These are phyloP conservation scores for Pseudogymnoascus sp. DNA, from an alignment of 2,329 filamentous ascomycete genomes.

Conservation along the genomic window DNA sequence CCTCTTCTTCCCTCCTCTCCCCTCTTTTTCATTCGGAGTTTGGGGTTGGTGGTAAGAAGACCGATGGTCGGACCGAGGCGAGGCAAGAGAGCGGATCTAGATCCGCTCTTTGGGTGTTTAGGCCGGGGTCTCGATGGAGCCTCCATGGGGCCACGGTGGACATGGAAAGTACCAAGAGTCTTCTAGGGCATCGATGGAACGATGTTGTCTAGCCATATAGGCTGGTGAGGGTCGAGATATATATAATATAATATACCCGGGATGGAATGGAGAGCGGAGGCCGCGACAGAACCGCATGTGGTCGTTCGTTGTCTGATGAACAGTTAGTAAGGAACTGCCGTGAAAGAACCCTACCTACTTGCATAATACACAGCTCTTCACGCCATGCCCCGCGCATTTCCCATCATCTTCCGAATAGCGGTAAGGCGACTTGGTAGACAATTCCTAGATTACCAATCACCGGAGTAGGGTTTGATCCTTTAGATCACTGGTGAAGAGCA, in stretches of 20 bases:
- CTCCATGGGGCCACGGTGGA: neutral
- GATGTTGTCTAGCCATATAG: neutral
- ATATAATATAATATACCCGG: neutral
- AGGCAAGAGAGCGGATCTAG: neutral
- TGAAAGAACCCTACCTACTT: neutral
- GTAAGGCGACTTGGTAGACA: neutral
- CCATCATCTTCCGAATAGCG: neutral
- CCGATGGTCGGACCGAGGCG: neutral
- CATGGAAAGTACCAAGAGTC: neutral
- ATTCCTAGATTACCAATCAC: neutral
- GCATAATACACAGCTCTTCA: neutral
- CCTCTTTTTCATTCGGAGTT: neutral
- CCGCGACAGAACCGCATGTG: neutral
- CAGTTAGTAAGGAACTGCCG: neutral
- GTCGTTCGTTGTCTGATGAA: neutral
- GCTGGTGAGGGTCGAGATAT: neutral
- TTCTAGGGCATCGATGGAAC: neutral
- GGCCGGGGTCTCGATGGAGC: neutral
- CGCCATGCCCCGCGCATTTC: neutral
- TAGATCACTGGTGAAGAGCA: neutral
- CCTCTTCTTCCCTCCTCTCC: neutral
- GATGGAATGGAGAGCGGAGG: neutral
- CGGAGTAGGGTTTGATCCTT: neutral
- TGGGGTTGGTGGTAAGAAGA: neutral
- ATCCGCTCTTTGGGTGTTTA: neutral